Percentiles rank a stretch among this genome's conserved stretches.
Conservation (phyloP, 2,329 filamentous ascomycete genomes). For the Fusarium pseudocircinatum region DNA sequence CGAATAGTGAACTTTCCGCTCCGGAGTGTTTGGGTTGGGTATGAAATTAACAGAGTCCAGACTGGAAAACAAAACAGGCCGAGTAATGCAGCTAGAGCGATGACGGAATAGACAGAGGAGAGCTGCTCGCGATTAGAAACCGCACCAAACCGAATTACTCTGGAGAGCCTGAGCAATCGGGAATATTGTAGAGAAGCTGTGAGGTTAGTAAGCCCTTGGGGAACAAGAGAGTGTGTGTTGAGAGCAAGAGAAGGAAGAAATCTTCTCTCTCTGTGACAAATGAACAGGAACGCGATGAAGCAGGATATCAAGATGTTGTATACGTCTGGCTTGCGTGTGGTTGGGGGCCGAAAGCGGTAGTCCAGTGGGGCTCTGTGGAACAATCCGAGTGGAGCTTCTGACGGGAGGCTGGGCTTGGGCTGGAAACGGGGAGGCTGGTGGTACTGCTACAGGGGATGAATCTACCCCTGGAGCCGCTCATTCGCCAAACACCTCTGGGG, state of each 20-base stretch:
- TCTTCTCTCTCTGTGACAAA: conserved; percentile 28
- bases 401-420: conserved; percentile 44
- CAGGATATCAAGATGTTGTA: conserved; percentile 41
- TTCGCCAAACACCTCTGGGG: conserved; percentile 28
- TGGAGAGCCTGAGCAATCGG: background rate
- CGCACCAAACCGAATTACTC: conserved; percentile 2
- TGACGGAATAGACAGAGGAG: conserved; percentile 16
- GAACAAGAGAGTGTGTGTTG: conserved; percentile 12
- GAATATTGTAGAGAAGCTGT: conserved; percentile 4
- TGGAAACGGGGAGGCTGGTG: conserved; percentile 48
- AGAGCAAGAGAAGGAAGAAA: conserved; percentile 19
- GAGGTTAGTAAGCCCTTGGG: conserved; percentile 25
- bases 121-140: conserved; percentile 2
- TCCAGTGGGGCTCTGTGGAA: conserved; percentile 34
- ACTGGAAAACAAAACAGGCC: conserved; percentile 2
- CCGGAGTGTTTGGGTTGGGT: background rate
- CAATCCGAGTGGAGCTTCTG: conserved; percentile 19
- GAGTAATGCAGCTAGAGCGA: background rate
- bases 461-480: conserved; percentile 17
- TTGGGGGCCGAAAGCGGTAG: conserved; percentile 44
- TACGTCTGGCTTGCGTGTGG: conserved; percentile 44
- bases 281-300: conserved; percentile 23
- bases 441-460: conserved; percentile 40
- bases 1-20: background rate
- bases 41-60: conserved; percentile 1